Evolutionary conservation across 208 protist species (phyloP), one percentile per base, ranked within the genome.

Genomic region (Crithidia brevicula): DNA sequence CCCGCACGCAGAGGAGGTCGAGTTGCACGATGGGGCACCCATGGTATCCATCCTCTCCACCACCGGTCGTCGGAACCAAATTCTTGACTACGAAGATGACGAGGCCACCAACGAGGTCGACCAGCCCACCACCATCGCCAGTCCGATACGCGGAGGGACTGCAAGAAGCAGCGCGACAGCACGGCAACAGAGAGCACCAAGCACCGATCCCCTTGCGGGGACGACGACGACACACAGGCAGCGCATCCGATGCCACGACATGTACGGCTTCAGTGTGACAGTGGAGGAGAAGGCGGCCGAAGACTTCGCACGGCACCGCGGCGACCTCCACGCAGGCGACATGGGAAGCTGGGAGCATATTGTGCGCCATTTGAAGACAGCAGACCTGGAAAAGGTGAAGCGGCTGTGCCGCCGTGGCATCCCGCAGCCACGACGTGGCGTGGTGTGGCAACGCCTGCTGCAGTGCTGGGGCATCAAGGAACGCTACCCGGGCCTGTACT

Each of bases 361-460:
- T 22, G 15, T 87, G 0, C 11, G 15, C 31, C 18, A 73, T 34
- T 94, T 86, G 88, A 50, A 66, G n/a, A 53, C 10, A 8, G 69
- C 60, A 4, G 36, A 57, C 18, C 31, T 59, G 6, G 51, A 11
- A 20, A 72, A 36, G 15, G 67, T 83, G 45, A 97, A 95, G 63
- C 72, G 67, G 28, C 64, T 83, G 25, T 92, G 85, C 59, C 86
- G 93, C n/a, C 54, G 74, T 10, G 93, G 93, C 25, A 82, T 96
- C 11, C 90, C 93, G 10, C 80, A 88, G 16, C 61, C 74, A 3
- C 57, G 79, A 25, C 86, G 93, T 0, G 22, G 52, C 1, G 64
- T 58, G 23, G 83, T 90, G 16, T 97, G 93, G 91, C 86, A 87
- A 53, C 70, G 31, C 16, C 66, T 97, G 43, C 66, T 97, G 33